These are phyloP conservation scores for Hypoxylon sp. DNA, from an alignment of 2,329 filamentous ascomycete genomes.

Conservation along the genomic window DNA sequence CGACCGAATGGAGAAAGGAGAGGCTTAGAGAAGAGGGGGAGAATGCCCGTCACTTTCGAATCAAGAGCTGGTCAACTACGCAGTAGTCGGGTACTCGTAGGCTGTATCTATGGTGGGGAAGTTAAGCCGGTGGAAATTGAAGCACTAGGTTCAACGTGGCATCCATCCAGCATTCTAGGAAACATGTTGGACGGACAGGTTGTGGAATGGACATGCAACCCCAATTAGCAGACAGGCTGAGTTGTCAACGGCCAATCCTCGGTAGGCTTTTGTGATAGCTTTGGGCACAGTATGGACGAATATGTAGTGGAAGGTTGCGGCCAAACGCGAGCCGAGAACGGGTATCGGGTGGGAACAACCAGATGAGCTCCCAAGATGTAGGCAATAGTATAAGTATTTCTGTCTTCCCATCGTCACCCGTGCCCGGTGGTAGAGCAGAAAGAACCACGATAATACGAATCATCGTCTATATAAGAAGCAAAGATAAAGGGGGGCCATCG, in stretches of 20 bases:
- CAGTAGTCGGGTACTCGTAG: conserved; percentile 48
- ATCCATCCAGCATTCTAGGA: conserved; percentile 48
- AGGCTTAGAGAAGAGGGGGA: conserved; percentile 26
- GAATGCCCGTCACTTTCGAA: conserved; percentile 40
- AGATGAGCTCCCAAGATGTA: conserved; percentile 32
- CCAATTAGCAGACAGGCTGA: conserved; percentile 50
- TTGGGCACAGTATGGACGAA: conserved; percentile 47
- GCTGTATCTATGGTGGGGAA: conserved; percentile 48
- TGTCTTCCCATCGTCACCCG: conserved; percentile 34
- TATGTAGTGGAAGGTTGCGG: conserved; percentile 46
- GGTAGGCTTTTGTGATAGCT: conserved; percentile 44
- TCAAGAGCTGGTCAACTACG: conserved; percentile 44
- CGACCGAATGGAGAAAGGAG: conserved; percentile 44
- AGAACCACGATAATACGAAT: conserved; percentile 25
- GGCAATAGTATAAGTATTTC: conserved; percentile 50
- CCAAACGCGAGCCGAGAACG: conserved; percentile 42
- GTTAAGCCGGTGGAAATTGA: conserved; percentile 47
- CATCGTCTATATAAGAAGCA: conserved; percentile 6
- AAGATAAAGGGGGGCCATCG: conserved; percentile 6
- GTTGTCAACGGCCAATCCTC: conserved; percentile 49
- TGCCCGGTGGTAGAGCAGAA: conserved; percentile 30
- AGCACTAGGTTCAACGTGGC: conserved; percentile 52
- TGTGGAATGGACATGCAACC: conserved; percentile 52
- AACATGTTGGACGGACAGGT: conserved; percentile 47
- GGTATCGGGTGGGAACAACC: conserved; percentile 32